Evolutionary conservation across 768 basidiomycete genomes (phyloP), one percentile per base, ranked within the genome.

Genomic region (Boletellus sp.): DNA sequence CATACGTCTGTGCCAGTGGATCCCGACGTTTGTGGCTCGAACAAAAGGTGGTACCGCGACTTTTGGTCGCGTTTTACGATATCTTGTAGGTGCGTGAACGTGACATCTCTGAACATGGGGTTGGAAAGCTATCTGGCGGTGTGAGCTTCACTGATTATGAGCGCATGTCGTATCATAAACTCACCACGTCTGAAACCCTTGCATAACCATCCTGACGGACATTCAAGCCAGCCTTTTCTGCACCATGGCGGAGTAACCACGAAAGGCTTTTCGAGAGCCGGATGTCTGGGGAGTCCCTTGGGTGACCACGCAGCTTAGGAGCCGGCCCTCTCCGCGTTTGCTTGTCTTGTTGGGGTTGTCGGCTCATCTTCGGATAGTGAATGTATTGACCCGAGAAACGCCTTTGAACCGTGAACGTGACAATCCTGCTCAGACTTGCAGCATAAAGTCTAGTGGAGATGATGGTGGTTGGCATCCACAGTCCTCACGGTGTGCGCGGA

Each of bases 161-260:
- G 3, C 17, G 26, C 16, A 19, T 4, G 24, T 39, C 2, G 8
- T 31, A 16, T 42, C n/a, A 22, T 20, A n/a, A 37, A 76, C 89
- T 59, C 62, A 96, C 95, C 58, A 98, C 73, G 55, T 94, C 91
- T 3, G 74, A 70, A 6, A 97, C 88, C 55, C 78, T 78, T 3
- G 93, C 83, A 62, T 85, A 97, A 15, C 95, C 95, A 61, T 97
- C 95, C 26, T 75, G 61, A 8, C 94, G 80, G 72, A 97, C 86
- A 4, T 71, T 60, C 5, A 97, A 63, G 1, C 84, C 81, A 53
- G 94, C 85, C 33, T 79, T 80, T 55, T 80, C 74, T 17, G 94
- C 92, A 0, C 87, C 91, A 65, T 98, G 95, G 4, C 94, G 80
- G n/a, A 98, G 79, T 22, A 98, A 72, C 79, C 87, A 97, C 0